A percentile compares a stretch with the other conserved stretches of the same genome.
phyloP scores from a whole-genome alignment of 1,284 basidiomycete species.

The Omphalotus olearius region DNA sequence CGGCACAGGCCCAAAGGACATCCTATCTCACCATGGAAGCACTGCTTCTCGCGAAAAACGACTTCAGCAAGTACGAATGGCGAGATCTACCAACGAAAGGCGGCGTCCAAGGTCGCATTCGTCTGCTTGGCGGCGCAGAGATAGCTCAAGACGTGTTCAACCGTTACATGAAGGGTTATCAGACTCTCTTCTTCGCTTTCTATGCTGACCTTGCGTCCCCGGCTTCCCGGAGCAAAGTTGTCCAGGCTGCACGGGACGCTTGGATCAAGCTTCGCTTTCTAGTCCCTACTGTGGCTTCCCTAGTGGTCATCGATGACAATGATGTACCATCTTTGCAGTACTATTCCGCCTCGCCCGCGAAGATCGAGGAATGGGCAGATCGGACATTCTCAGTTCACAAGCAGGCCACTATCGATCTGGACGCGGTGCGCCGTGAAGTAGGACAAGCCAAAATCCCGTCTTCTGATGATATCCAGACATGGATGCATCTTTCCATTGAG shows the following conservation, averaged over 20 bases:
- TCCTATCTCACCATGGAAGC: background rate
- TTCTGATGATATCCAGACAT: slow-evolving; percentile 6
- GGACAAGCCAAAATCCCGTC: slow-evolving; percentile 10
- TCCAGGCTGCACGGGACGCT: slow-evolving; percentile 6
- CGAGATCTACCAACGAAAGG: background rate
- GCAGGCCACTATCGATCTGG: slow-evolving; percentile 9
- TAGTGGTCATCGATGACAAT: slow-evolving; percentile 8
- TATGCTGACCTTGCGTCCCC: slow-evolving; percentile 7
- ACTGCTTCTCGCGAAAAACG: background rate
- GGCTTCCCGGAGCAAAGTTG: background rate
- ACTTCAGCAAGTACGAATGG: background rate
- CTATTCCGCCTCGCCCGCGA: background rate
- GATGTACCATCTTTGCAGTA: slow-evolving; percentile 6
- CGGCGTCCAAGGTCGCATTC: background rate
- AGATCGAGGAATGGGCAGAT: slow-evolving; percentile 8
- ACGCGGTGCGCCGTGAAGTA: slow-evolving; percentile 7
- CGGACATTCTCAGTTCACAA: slow-evolving; percentile 11
- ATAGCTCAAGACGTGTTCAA: slow-evolving; percentile 10
- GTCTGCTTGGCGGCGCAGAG: slow-evolving; percentile 14
- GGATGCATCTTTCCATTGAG: slow-evolving; percentile 4
- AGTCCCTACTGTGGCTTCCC: slow-evolving; percentile 14
- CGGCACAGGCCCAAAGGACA: too few relatives aligned
- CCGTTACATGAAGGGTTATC: slow-evolving; percentile 14
- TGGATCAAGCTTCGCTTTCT: slow-evolving; percentile 15
- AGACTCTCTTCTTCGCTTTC: slow-evolving; percentile 15